Evolutionary conservation across 1,284 basidiomycete genomes (phyloP).

Genomic region (Ustilago hordei): DNA sequence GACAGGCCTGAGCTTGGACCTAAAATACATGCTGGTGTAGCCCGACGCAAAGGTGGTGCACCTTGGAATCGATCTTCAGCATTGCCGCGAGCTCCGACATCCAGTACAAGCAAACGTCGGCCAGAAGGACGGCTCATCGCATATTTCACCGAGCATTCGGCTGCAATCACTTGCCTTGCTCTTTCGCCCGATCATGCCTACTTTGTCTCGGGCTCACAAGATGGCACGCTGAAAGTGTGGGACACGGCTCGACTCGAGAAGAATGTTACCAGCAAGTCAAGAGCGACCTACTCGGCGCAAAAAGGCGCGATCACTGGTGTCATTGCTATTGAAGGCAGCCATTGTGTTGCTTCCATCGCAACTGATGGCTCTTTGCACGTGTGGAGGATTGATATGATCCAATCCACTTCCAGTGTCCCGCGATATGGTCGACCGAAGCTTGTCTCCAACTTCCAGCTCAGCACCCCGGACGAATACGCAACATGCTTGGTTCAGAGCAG

Average conservation of each 20-base stretch:
- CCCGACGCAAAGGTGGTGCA: slow-evolving; percentile 23
- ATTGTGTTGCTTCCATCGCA: slow-evolving; percentile 70
- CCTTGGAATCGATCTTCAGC: slow-evolving; percentile 16
- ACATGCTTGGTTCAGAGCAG: slow-evolving; percentile 61
- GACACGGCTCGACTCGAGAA: slow-evolving; percentile 82
- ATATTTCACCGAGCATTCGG: slow-evolving; percentile 71
- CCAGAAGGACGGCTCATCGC: slow-evolving; percentile 65
- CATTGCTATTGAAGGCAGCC: slow-evolving; percentile 68
- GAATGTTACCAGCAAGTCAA: slow-evolving; percentile 74
- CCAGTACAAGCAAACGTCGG: slow-evolving; percentile 54
- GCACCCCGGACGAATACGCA: slow-evolving; percentile 67
- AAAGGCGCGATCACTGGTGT: slow-evolving; percentile 68
- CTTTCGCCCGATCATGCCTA: slow-evolving; percentile 94
- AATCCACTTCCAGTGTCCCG: slow-evolving; percentile 65
- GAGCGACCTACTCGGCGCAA: slow-evolving; percentile 69
- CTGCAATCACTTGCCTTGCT: slow-evolving; percentile 79
- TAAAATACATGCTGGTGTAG: slow-evolving; percentile 32
- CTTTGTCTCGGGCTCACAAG: slow-evolving; percentile 89
- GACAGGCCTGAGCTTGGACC: slow-evolving; percentile 53
- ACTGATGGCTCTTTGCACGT: slow-evolving; percentile 70
- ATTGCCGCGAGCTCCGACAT: slow-evolving; percentile 28
- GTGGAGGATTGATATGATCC: slow-evolving; percentile 68
- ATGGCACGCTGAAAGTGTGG: slow-evolving; percentile 86
- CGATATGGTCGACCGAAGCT: slow-evolving; percentile 69
- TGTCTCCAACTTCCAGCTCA: slow-evolving; percentile 69